Base-by-base conservation (phyloP, 164 flowering plant genomes). In the Liquidambar formosana region DNA sequence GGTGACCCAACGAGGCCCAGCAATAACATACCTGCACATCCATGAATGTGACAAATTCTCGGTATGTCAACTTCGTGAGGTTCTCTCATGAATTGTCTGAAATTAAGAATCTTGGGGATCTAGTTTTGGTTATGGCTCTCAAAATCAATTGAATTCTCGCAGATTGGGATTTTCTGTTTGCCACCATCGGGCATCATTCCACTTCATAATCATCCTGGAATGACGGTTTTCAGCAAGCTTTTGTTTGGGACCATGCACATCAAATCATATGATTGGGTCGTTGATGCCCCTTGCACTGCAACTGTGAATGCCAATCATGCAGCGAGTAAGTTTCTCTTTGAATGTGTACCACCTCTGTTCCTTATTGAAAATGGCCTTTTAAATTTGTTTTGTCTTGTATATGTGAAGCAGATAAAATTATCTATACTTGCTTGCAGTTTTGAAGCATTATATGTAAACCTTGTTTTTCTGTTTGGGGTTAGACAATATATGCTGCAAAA, bases 121-220 rank as follows among this genome's bases (percentile, higher is more conserved):
- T 22, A 25, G 46, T 71, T 61, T 33, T 58, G 12, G 49, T 52
- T 38, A 10, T 48, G 38, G 28, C 12, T 16, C 11, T 45, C 43
- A 49, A 33, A 33, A 44, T 65, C 15, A 64, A 12, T 63, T 66
- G 13, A 54, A 27, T 41, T 48, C 18, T 65, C 70, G 67, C 78
- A 92, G 97, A 88, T 92, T 71, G 93, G 97, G 43, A 88, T 92
- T 54, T 92, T 89, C 76, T 92, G 93, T 77, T 80, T 92, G 86
- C 97, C 97, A 10, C 92, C 88, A 9, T 78, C 86, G 19, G 93
- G 81, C 70, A 87, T 89, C 67, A 78, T 92, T 68, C 93, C 95
- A 0, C 95, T 92, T 46, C 97, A 92, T 58, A 88, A 92, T 70
- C 97, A 92, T 73, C 97, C 95, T n/a, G 92, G 86, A 47, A 92